Evolutionary conservation across 768 basidiomycete genomes (phyloP).

Genomic region (Trametes elegans): DNA sequence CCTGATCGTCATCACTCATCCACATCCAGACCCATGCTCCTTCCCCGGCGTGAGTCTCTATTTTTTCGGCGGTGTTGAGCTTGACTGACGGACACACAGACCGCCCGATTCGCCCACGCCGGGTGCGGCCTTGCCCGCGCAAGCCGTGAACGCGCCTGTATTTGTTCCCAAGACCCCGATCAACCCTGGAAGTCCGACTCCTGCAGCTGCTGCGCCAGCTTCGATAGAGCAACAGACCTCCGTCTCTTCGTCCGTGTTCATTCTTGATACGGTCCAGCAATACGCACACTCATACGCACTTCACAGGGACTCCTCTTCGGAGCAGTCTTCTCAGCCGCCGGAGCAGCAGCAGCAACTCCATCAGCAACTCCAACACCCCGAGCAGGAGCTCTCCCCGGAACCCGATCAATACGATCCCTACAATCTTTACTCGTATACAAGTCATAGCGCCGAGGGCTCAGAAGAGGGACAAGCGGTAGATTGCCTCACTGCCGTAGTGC

Average conservation of each 20-base stretch:
- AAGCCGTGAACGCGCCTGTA: slow-evolving; percentile 80
- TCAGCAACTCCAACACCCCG: too few species aligned
- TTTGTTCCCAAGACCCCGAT: slow-evolving; percentile 69
- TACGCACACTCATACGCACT: neutral
- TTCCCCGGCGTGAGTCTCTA: slow-evolving; percentile 28
- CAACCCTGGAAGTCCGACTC: slow-evolving; percentile 18
- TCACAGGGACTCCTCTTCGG: slow-evolving; percentile 16
- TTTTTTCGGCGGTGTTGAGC: neutral
- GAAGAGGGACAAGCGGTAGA: slow-evolving; percentile 34
- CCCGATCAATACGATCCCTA: slow-evolving; percentile 30
- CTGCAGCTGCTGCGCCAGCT: slow-evolving; percentile 13
- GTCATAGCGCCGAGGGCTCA: slow-evolving; percentile 22
- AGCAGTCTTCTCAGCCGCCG: slow-evolving; percentile 18
- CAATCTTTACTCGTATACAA: slow-evolving; percentile 28
- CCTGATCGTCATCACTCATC: slow-evolving; percentile 7
- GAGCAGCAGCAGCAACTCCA: too few species aligned
- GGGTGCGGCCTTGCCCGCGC: slow-evolving; percentile 44
- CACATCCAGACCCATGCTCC: slow-evolving; percentile 23
- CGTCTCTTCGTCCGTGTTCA: slow-evolving; percentile 12
- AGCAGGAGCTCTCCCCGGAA: slow-evolving; percentile 14
- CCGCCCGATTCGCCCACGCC: slow-evolving; percentile 46
- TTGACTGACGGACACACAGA: slow-evolving; percentile 29
- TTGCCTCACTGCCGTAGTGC: neutral
- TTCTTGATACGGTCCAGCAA: neutral
- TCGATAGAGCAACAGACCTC: slow-evolving; percentile 15